Conservation (phyloP, 805 yeast species). For the Ogataea wickerhamii region DNA sequence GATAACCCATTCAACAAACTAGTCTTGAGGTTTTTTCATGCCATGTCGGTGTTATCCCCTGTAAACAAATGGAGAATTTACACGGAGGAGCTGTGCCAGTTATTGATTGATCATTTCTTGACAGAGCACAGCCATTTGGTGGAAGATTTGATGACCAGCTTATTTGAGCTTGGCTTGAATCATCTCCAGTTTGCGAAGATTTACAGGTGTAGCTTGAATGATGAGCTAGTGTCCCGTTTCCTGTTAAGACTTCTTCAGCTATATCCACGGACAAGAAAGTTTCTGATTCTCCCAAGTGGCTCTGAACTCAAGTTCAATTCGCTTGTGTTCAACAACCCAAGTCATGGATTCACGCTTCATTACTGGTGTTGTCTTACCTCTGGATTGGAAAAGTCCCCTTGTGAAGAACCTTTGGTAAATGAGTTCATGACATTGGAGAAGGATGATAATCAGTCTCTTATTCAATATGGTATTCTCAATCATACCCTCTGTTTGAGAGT, state of each 20-base stretch:
- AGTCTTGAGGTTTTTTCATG: slow-evolving; percentile 13
- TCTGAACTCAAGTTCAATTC: slow-evolving; percentile 13
- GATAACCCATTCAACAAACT: slow-evolving; percentile 6
- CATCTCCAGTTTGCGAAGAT: slow-evolving; percentile 10
- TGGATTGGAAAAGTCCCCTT: slow-evolving; percentile 4
- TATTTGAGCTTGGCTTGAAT: slow-evolving; percentile 20
- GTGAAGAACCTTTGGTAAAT: background rate
- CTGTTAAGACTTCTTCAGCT: slow-evolving; percentile 6
- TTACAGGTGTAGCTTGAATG: slow-evolving; percentile 9
- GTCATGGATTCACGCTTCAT: slow-evolving; percentile 23
- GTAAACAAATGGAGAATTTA: slow-evolving; percentile 18
- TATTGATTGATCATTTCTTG: slow-evolving; percentile 6
- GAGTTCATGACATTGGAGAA: slow-evolving; percentile 6
- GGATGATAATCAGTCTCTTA: slow-evolving; percentile 3
- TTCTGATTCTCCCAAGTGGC: slow-evolving; percentile 10
- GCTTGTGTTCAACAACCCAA: slow-evolving; percentile 10
- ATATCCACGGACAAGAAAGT: slow-evolving; percentile 7
- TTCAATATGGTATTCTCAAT: slow-evolving; percentile 18
- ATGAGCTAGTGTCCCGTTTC: slow-evolving; percentile 1
- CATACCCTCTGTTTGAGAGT: slow-evolving; percentile 15
- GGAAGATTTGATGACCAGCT: slow-evolving; percentile 6
- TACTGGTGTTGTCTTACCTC: slow-evolving; percentile 23
- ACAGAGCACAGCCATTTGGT: background rate
- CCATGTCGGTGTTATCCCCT: slow-evolving; percentile 17
- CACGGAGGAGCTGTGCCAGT: slow-evolving; percentile 12